phyloP scores from a whole-genome alignment of 2,329 filamentous ascomycete genomes.

The Neonectria neomacrospora region DNA sequence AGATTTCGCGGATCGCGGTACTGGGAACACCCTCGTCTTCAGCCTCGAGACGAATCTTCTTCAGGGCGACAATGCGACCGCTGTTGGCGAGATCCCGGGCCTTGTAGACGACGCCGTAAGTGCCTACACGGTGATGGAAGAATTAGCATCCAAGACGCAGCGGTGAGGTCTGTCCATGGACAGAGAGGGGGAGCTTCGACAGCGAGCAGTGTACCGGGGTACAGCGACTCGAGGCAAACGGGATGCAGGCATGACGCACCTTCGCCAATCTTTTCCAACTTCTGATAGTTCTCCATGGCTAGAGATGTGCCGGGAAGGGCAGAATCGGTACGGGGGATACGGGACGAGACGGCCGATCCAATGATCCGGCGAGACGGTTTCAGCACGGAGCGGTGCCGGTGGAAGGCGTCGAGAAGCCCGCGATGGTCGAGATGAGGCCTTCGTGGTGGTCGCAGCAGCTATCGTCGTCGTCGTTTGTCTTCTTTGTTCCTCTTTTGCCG shows the following conservation, averaged over 20 bases:
- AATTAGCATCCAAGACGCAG: conserved; percentile 6
- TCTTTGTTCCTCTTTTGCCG: not conserved
- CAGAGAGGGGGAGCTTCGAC: not conserved
- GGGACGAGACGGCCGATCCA: not conserved
- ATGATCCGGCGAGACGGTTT: not conserved
- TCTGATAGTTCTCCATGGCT: conserved; percentile 93
- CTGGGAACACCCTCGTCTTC: conserved; percentile 95
- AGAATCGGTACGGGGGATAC: conserved; percentile 18
- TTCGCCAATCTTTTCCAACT: conserved; percentile 96
- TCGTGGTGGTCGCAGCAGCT: conserved; percentile 2
- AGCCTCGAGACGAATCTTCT: conserved; percentile 95
- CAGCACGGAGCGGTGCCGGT: not conserved
- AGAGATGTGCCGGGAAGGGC: conserved; percentile 26
- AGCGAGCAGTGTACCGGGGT: not conserved
- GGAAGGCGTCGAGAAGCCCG: not conserved
- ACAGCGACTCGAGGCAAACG: conserved; percentile 4
- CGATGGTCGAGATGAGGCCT: not conserved
- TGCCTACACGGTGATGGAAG: conserved; percentile 69
- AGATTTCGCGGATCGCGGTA: conserved; percentile 94
- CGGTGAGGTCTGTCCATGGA: conserved; percentile 8
- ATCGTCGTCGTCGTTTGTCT: not conserved
- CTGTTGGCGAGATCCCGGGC: conserved; percentile 84
- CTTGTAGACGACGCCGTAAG: conserved; percentile 96
- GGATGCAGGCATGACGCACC: conserved; percentile 63
- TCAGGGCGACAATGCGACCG: conserved; percentile 89